Conservation (phyloP, 1,139 yeast species). For the Magnusiomyces suaveolens region DNA sequence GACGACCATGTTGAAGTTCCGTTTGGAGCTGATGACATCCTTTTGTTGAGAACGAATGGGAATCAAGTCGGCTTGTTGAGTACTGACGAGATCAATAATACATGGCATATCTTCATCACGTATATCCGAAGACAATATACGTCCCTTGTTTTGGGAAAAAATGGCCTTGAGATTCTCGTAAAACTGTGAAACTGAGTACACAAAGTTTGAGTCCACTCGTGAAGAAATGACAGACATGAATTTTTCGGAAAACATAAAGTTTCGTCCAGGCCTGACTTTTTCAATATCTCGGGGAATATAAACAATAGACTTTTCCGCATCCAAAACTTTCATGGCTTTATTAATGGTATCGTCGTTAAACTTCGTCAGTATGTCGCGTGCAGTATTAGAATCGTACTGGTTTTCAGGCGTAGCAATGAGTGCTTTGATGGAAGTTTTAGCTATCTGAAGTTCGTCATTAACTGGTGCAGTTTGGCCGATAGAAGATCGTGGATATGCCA, state of each 20-base stretch:
- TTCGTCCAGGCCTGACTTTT: conserved; percentile 35
- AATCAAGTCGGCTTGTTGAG: conserved; percentile 34
- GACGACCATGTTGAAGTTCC: conserved; percentile 17
- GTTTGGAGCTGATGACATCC: conserved; percentile 43
- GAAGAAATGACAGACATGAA: conserved; percentile 38
- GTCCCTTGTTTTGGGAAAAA: conserved; percentile 39
- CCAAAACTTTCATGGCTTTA: conserved; percentile 44
- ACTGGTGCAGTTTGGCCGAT: neutral
- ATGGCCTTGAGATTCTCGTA: conserved; percentile 36
- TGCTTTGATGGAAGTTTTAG: conserved; percentile 40
- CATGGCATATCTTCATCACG: conserved; percentile 50
- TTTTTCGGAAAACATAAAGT: conserved; percentile 52
- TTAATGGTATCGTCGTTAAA: conserved; percentile 41
- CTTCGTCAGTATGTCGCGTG: conserved; percentile 37
- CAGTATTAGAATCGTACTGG: conserved; percentile 39
- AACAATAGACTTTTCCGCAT: conserved; percentile 45
- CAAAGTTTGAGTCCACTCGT: conserved; percentile 37
- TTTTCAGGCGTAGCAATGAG: conserved; percentile 50
- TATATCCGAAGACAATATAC: conserved; percentile 49
- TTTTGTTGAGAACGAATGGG: conserved; percentile 47
- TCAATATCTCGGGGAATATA: conserved; percentile 41
- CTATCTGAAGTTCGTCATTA: conserved; percentile 20
- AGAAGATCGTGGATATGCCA: conserved; percentile 17
- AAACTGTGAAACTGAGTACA: conserved; percentile 41
- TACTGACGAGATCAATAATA: conserved; percentile 40